Base-by-base conservation (phyloP, 164 flowering plant genomes). In the Macadamia tetraphylla region DNA sequence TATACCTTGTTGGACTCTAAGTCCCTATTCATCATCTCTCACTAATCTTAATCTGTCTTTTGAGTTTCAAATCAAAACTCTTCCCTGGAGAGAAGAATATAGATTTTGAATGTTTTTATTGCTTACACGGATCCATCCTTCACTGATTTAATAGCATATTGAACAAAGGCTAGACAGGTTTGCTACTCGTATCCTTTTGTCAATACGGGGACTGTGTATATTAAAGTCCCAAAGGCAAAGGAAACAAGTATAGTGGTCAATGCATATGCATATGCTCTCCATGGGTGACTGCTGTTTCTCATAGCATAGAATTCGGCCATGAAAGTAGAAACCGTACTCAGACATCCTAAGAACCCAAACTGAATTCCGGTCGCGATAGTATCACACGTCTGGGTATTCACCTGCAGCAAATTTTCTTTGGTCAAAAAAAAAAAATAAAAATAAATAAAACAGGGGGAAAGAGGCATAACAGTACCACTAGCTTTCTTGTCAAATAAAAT, bases 241-340 rank as follows among this genome's bases (percentile, higher is more conserved):
- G 99, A 92, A 9, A 78, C 48, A 32, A 75, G 42, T 31, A 88
- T 76, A 6, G 97, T 92, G 6, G 77, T 32, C 3, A 71, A 3
- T 2, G 92, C 86, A 75, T 94, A 94, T 8, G 71, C 80, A 72
- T 83, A 80, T 29, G 97, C 94, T 72, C 92, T 86, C 94, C 94
- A 88, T 10, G 87, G 83, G 31, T 81, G 77, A 6, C 51, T 73
- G 78, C 97, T 90, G 64, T 74, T 73, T 64, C 82, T 76, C 97
- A 94, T 86, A 11, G 94, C 90, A 68, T 86, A 77, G 71, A 84
- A 83, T 79, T 94, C 99, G 0, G 91, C 95, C 56, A 88, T 79
- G 75, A 92, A 90, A 9, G 99, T 94, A 5, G 99, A 94, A 29
- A 94, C 97, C 1, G 98, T 92, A 67, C 99, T 92, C 67, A 94